Base-by-base conservation (phyloP, 352 stramenopile genomes). In the Globisporangium megalacanthum region DNA sequence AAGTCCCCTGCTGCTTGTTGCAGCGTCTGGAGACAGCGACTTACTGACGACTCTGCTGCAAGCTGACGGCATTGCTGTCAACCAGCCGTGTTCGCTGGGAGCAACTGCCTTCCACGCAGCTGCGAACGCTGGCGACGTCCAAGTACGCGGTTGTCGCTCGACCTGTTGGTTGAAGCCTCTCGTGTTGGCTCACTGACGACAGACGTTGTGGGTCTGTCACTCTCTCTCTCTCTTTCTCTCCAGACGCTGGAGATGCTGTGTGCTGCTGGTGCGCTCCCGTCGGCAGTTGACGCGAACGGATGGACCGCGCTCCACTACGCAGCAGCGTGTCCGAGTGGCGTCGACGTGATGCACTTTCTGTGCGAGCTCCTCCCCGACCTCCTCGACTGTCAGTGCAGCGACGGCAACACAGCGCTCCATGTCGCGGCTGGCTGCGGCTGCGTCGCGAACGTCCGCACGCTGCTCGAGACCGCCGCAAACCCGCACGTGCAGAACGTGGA, bases 281-380 rank as follows among this genome's bases (percentile, higher is more conserved):
- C 68, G 14, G 49, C 54, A 8, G 58, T 70, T 8, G 80, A 89
- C 22, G 67, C 79, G 10, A 84, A 86, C 56, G 76, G 70, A 5
- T 91, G 78, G 78, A 88, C 72, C 22, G 68, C 70, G 2, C 58
- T 91, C 2, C 80, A 91, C 37, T 89, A 88, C 49, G 75, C 72
- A 4, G 76, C 75, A 10, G 78, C 69, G 10, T 88, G 76, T 29
- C 35, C 54, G 9, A 63, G 45, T 0, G 78, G 74, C 0, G 14
- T 72, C 4, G 59, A 74, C 19, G 72, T 74, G 2, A 56, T 91
- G 58, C 67, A 72, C 36, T 88, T 83, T 33, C 47, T 91, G 14
- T 88, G 76, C 25, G 72, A 86, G 20, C 36, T 88, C 5, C 37
- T 74, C 1, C 67, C 67, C 1, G 75, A 84, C 7, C 56, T 79